Conservation (phyloP, 2,329 filamentous ascomycete genomes). For the Chaetomium strumarium region DNA sequence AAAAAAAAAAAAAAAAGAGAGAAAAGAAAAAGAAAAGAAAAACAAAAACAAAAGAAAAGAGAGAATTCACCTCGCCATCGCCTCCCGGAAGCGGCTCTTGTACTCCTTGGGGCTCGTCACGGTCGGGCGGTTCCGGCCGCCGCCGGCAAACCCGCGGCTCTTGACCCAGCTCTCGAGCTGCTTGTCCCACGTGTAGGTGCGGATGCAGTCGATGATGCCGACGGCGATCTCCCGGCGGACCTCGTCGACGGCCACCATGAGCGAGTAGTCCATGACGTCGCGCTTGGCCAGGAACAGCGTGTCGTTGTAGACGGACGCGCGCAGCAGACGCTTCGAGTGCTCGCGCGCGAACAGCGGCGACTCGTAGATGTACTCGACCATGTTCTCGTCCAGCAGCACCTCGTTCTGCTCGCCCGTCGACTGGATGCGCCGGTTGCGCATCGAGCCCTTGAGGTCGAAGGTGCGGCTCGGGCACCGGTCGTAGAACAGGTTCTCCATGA, state of each 20-base stretch:
- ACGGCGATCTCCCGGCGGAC: constrained; percentile 84
- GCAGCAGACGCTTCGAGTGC: constrained; percentile 89
- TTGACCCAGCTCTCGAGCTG: constrained; percentile 99
- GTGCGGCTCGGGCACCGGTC: constrained; percentile 84
- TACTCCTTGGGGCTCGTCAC: constrained; percentile 98
- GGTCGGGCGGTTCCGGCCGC: constrained; percentile 77
- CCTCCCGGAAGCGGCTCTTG: constrained; percentile 89
- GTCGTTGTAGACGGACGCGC: constrained; percentile 93
- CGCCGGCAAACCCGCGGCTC: constrained; percentile 76
- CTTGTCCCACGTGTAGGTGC: constrained; percentile 99
- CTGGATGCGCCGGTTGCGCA: constrained; percentile 97
- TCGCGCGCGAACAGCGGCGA: constrained; percentile 92
- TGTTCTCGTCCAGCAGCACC: constrained; percentile 94
- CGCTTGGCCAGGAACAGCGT: constrained; percentile 90
- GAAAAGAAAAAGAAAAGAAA: too few species aligned
- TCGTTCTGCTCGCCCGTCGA: constrained; percentile 94
- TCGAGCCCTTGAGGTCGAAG: constrained; percentile 94
- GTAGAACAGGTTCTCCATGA: constrained; percentile 99
- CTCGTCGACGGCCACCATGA: constrained; percentile 98
- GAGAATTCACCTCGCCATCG: constrained; percentile 75
- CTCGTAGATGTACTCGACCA: constrained; percentile 98
- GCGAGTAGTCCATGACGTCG: constrained; percentile 97
- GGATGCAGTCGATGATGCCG: constrained; percentile 96
- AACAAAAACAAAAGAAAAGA: neutral
- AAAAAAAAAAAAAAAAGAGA: too few species aligned